phyloP scores from a whole-genome alignment of 352 stramenopile genomes.

The Phytophthora palmivora region DNA sequence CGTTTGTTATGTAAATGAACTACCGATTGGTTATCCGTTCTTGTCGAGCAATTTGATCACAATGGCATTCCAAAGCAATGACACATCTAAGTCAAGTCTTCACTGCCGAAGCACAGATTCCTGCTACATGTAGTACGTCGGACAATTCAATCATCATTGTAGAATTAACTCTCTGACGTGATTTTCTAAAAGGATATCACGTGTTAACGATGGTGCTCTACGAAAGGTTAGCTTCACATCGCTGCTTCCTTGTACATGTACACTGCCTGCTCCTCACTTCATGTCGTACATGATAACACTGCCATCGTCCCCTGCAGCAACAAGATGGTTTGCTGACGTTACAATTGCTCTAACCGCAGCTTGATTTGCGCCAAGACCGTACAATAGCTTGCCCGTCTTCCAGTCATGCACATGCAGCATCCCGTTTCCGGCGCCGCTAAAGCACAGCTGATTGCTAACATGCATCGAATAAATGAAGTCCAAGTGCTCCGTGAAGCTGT shows the following conservation, averaged over 20 bases:
- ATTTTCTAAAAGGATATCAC: too few species aligned
- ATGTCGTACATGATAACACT: conserved; percentile 83
- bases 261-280: conserved; percentile 29
- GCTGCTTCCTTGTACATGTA: too few species aligned
- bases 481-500: conserved; percentile 78
- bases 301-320: conserved; percentile 87
- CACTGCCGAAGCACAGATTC: too few species aligned
- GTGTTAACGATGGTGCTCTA: too few species aligned
- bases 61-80: too few species aligned
- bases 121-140: too few species aligned
- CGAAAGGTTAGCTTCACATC: too few species aligned
- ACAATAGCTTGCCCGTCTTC: conserved; percentile 69
- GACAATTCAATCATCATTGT: too few species aligned
- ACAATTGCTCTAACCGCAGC: conserved; percentile 77
- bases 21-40: too few species aligned
- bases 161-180: too few species aligned
- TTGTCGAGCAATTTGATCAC: too few species aligned
- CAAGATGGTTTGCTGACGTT: conserved; percentile 52
- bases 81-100: too few species aligned
- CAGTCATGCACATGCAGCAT: conserved; percentile 89
- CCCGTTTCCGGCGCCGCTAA: conserved; percentile 84
- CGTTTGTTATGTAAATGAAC: not conserved
- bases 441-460: conserved; percentile 69
- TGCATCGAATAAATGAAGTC: conserved; percentile 91
- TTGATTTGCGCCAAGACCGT: conserved; percentile 87